phyloP scores from a whole-genome alignment of 2,329 filamentous ascomycete genomes.

The Nannizzia gypsea region DNA sequence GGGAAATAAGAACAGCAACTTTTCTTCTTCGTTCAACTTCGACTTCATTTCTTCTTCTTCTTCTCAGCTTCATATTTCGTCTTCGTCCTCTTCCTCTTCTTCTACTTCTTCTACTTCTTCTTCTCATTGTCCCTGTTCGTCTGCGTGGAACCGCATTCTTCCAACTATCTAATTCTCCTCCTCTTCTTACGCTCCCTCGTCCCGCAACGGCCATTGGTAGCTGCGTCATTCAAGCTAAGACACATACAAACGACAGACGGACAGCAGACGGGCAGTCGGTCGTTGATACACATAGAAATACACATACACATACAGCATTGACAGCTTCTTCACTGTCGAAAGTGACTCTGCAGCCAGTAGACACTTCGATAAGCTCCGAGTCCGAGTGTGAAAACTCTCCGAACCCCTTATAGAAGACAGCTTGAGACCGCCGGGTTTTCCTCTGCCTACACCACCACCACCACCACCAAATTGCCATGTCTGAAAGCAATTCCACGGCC shows the following conservation, averaged over 20 bases:
- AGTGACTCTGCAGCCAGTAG: neutral
- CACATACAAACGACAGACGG: neutral
- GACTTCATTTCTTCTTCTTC: slow-evolving; percentile 5
- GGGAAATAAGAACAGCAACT: slow-evolving; percentile 5
- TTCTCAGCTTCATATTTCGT: slow-evolving; percentile 6
- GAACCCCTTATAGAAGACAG: neutral
- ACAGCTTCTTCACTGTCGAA: neutral
- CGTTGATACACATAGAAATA: too few species aligned
- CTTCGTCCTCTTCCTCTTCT: slow-evolving; percentile 2
- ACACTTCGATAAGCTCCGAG: neutral
- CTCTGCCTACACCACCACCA: slow-evolving; percentile 3
- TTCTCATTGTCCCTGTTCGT: neutral
- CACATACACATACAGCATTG: neutral
- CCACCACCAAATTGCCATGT: slow-evolving; percentile 26
- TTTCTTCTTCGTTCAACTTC: slow-evolving; percentile 8
- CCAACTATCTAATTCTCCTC: neutral
- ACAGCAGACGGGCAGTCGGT: neutral
- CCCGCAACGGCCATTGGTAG: neutral
- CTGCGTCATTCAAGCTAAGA: neutral
- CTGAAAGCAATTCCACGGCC: slow-evolving; percentile 23
- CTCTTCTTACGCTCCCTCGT: slow-evolving; percentile 7
- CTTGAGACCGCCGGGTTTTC: slow-evolving; percentile 5
- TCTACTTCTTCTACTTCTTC: slow-evolving; percentile 2
- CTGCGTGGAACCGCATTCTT: slow-evolving; percentile 5
- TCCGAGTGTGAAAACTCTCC: slow-evolving; percentile 4